Conservation (phyloP, 805 yeast genomes). For the Teunomyces tritomae region DNA sequence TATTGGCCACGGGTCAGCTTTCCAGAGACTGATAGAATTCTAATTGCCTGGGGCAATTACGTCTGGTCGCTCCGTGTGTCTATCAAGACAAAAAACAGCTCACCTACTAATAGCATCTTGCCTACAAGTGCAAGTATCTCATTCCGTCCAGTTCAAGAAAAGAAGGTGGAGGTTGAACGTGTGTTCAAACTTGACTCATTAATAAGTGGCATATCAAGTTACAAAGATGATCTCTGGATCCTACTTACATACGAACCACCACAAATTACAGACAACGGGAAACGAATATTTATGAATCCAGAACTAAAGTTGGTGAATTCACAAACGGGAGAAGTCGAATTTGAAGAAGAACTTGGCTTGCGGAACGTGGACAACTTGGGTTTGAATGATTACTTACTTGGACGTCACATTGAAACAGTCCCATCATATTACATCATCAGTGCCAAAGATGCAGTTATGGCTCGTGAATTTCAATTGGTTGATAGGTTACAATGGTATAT, state of each 20-base stretch:
- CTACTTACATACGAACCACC: conserved; percentile 53
- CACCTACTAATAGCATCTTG: background rate
- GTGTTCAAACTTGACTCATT: conserved; percentile 47
- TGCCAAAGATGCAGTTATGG: conserved; percentile 78
- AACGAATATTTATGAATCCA: conserved; percentile 49
- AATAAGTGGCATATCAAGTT: conserved; percentile 76
- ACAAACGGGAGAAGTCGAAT: conserved; percentile 64
- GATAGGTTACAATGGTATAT: conserved; percentile 77
- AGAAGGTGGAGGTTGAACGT: conserved; percentile 47
- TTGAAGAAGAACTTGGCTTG: conserved; percentile 75
- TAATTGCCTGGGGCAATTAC: conserved; percentile 81
- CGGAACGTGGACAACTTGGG: conserved; percentile 59
- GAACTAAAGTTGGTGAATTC: conserved; percentile 71
- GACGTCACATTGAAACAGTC: conserved; percentile 40
- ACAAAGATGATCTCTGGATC: conserved; percentile 67
- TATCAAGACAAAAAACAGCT: conserved; percentile 7
- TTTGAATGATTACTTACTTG: conserved; percentile 75
- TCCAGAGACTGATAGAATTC: conserved; percentile 61
- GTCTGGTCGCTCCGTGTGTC: conserved; percentile 65
- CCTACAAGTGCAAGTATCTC: conserved; percentile 56
- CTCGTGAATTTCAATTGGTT: conserved; percentile 62
- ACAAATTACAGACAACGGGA: conserved; percentile 16
- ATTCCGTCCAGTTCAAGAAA: conserved; percentile 44
- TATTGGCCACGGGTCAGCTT: conserved; percentile 77
- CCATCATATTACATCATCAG: conserved; percentile 65